Base-by-base conservation (phyloP, 352 stramenopile genomes). In the Phytopythium helicoides region DNA sequence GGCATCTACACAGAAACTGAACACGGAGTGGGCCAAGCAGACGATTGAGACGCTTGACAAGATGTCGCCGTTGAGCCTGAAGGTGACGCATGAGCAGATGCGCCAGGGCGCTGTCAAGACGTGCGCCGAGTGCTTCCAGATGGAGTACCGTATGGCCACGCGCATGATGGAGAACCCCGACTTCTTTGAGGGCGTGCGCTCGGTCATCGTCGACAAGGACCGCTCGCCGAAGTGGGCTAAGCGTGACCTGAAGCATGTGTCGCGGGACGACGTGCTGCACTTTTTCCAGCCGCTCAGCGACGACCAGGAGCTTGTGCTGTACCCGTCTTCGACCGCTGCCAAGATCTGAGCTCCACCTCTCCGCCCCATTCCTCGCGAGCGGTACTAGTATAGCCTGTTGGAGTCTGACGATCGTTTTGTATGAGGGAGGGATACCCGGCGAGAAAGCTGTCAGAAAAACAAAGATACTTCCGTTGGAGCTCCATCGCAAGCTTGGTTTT, bases 101-200 rank as follows among this genome's bases (percentile, higher is more conserved):
- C 86, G 81, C 44, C 88, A 97, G 62, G 95, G 92, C 33, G 73
- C 78, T 3, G 63, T 67, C 33, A 88, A 95, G 62, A 86, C 65
- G 38, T 82, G 96, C 41, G 80, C 76, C 28, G 90, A 98, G 64
- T 96, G 83, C 62, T 92, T 98, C 53, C 71, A 97, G 64, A 98
- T 98, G 91, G 96, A 98, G 70, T 98, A 89, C 72, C 81, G 82
- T 31, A 74, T 92, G 49, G 78, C 81, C 53, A 71, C 73, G 42
- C 81, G 86, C 56, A 94, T 97, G 74, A 81, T 92, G 61, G 78
- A 91, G 47, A 92, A 87, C 55, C 61, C 71, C 14, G 97, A 99
- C 68, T 99, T 99, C 66, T 98, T 97, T 56, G 96, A 99, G 65
- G 97, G 97, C 12, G 94, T 99, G 21, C 86, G 96, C 51, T 92